Evolutionary conservation across 2,329 filamentous ascomycete genomes (phyloP), one percentile per base, ranked within the genome.

Genomic region (Dothistroma pini): DNA sequence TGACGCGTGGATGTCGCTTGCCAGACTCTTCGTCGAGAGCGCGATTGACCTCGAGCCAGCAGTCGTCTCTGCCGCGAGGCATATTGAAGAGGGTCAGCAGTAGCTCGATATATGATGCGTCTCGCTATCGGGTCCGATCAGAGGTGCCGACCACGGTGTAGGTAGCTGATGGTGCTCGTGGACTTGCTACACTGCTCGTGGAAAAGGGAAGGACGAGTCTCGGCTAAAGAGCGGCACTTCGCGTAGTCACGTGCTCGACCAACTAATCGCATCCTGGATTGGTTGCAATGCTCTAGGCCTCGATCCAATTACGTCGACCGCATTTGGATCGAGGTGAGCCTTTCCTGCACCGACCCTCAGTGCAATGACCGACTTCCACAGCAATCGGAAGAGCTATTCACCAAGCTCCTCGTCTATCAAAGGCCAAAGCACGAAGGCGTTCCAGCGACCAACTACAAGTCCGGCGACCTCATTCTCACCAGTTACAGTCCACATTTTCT

Each of bases 1-100:
- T 66, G 38, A 68, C 66, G 55, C 66, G 66, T n/a, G 66, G 66
- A 57, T 68, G 66, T 12, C 66, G 64, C 58, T 68, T 68, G 61
- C 66, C 66, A 4, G 66, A 65, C 16, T 66, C 63, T 35, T 68
- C 66, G 56, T 66, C 66, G 53, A 66, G 63, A 34, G 55, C 64
- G 52, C 64, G 64, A 25, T 57, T 63, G 59, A 68, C 66, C 49
- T 68, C 66, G 34, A 63, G 58, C 66, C 66, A 68, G 61, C 66
- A 68, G 54, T 68, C 66, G 48, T 68, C 66, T 49, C 66, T 65
- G 34, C 66, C 66, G 29, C 66, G 61, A n/a, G 66, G 66, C 66
- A 68, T 68, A 48, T 32, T 50, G 58, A 22, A 34, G 50, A 16
- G 32, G 16, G 25, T 12, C 34, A 44, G 41, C 41, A 44, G 41